These are phyloP conservation scores for Linaria vulgaris DNA, from an alignment of 257 asterid genomes.

Conservation along the genomic window DNA sequence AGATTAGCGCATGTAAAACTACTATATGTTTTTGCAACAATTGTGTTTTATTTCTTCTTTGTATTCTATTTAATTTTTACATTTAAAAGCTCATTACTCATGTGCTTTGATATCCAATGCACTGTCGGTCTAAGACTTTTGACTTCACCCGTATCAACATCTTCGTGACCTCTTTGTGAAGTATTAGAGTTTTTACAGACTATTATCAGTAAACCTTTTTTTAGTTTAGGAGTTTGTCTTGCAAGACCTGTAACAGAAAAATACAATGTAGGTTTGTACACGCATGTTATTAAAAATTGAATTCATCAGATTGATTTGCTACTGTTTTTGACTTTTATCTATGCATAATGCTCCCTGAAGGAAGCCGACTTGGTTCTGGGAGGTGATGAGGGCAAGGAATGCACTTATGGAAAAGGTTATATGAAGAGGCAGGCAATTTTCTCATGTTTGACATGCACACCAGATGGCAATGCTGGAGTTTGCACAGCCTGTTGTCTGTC, in stretches of 20 bases:
- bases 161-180: not conserved
- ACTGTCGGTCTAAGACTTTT: not conserved
- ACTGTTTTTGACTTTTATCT: not conserved
- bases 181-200: not conserved
- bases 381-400: constrained; percentile 95
- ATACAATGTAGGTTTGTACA: not conserved
- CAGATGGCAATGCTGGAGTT: constrained; percentile 89
- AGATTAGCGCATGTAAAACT: no score
- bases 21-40: not conserved
- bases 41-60: not conserved
- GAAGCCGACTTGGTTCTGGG: constrained; percentile 92
- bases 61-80: not conserved
- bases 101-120: not conserved
- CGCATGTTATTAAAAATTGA: not conserved
- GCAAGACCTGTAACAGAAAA: not conserved
- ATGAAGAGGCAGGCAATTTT: constrained; percentile 86
- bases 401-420: constrained; percentile 76
- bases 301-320: no score
- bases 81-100: not conserved
- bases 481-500: constrained; percentile 91
- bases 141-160: not conserved
- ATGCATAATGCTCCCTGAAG: constrained; percentile 33
- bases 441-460: constrained; percentile 91
- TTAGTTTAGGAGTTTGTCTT: not conserved
- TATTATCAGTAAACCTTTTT: not conserved